phyloP scores from a whole-genome alignment of 1,284 basidiomycete species.

The Cryptococcus hybrid region DNA sequence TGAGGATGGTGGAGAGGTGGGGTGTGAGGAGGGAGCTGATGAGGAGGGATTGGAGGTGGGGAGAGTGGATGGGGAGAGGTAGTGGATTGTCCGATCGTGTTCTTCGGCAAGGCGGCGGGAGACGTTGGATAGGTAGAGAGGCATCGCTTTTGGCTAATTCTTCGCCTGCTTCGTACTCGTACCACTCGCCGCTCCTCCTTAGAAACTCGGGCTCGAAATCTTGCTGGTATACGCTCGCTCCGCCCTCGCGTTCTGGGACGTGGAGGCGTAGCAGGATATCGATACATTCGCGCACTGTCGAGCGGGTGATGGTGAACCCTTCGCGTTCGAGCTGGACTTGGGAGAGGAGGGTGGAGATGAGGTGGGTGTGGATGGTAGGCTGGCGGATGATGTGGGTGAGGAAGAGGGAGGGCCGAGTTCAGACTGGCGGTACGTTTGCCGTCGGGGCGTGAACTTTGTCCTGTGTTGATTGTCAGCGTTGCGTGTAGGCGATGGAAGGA shows the following conservation, averaged over 20 bases:
- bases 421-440: slow-evolving; percentile 71
- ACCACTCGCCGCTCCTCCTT: slow-evolving; percentile 74
- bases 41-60: slow-evolving; percentile 69
- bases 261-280: slow-evolving; percentile 65
- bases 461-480: slow-evolving; percentile 51
- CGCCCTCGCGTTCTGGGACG: slow-evolving; percentile 42
- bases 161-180: slow-evolving; percentile 69
- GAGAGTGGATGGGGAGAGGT: slow-evolving; percentile 75
- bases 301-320: slow-evolving; percentile 86
- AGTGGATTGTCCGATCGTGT: slow-evolving; percentile 82
- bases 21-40: slow-evolving; percentile 73
- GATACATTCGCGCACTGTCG: slow-evolving; percentile 83
- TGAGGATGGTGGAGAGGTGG: slow-evolving; percentile 72
- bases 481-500: not conserved
- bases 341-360: slow-evolving; percentile 76
- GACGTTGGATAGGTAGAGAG: slow-evolving; percentile 75
- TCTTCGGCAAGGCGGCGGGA: slow-evolving; percentile 82
- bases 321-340: slow-evolving; percentile 91
- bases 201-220: slow-evolving; percentile 85
- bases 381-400: slow-evolving; percentile 76
- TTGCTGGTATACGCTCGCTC: slow-evolving; percentile 70
- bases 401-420: slow-evolving; percentile 81
- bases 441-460: slow-evolving; percentile 80
- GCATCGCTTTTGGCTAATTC: slow-evolving; percentile 75
- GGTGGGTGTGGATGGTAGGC: slow-evolving; percentile 67